Conservation (phyloP, 1,284 basidiomycete species). For the Megacollybia platyphylla region DNA sequence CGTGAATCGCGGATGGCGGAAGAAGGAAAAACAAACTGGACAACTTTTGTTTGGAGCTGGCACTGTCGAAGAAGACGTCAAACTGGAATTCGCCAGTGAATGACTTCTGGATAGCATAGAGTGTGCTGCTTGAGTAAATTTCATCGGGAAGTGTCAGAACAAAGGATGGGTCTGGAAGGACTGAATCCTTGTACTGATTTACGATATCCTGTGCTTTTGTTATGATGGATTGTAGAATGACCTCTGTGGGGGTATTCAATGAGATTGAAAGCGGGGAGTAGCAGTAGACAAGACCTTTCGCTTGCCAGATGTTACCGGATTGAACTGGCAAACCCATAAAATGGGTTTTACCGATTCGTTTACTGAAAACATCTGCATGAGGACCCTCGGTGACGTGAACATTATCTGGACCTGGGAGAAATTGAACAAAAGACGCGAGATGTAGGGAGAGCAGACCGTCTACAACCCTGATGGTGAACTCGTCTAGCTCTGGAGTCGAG, state of each 20-base stretch:
- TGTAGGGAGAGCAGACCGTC: slow-evolving; percentile 39
- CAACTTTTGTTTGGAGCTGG: slow-evolving; percentile 44
- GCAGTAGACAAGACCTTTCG: slow-evolving; percentile 43
- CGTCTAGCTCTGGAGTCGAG: slow-evolving; percentile 64
- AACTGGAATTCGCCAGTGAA: slow-evolving; percentile 80
- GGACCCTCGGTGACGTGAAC: slow-evolving; percentile 34
- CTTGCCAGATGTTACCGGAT: slow-evolving; percentile 69
- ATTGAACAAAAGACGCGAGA: slow-evolving; percentile 2
- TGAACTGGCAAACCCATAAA: slow-evolving; percentile 56
- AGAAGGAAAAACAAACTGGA: slow-evolving; percentile 31
- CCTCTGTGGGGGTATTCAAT: slow-evolving; percentile 27
- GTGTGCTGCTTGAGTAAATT: slow-evolving; percentile 57
- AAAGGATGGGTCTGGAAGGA: slow-evolving; percentile 69
- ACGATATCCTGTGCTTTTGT: slow-evolving; percentile 43
- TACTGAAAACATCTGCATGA: slow-evolving; percentile 46
- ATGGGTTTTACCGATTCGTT: slow-evolving; percentile 62
- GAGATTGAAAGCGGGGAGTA: neutral
- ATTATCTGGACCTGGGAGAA: slow-evolving; percentile 42
- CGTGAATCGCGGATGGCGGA: slow-evolving; percentile 2
- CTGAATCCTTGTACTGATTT: slow-evolving; percentile 39
- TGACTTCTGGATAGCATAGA: slow-evolving; percentile 78
- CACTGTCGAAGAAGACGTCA: slow-evolving; percentile 78
- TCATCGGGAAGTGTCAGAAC: slow-evolving; percentile 69
- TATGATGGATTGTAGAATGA: slow-evolving; percentile 53
- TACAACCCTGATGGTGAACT: slow-evolving; percentile 71